Evolutionary conservation across 805 yeast species (phyloP), one percentile per base, ranked within the genome.

Genomic region (Kazachstania bromeliacearum): DNA sequence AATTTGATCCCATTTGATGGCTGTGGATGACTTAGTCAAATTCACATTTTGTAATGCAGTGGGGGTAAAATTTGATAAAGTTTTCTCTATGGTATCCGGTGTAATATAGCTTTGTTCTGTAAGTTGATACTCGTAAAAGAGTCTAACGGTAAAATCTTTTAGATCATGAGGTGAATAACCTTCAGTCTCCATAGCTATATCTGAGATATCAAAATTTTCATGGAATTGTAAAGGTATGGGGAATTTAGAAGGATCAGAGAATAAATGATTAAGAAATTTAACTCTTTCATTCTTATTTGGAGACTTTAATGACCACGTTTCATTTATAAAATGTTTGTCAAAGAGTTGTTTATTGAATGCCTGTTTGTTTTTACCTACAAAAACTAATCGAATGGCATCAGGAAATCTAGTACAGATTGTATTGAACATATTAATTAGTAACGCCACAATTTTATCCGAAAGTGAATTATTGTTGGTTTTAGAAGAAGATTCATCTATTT

Each of bases 91-190:
- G 7, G 21, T 28, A 9, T 25, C 19, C 4, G n/a, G 14, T 5
- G 28, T 24, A 4, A 30, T 22, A 10, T 15, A 5, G 6, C 1
- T n/a, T 1, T 14, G n/a, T 15, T 28, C 19, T 9, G 26, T 33
- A 4, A 45, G 31, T 27, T 45, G 49, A 16, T 42, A 40, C 34
- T 77, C 78, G 47, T 75, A 80, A 42, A 70, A 71, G 3, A 79
- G 72, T 45, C 94, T 68, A 43, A 84, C 95, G 22, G 74, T 68
- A 8, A 89, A 61, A 4, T 74, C 71, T 59, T 77, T 74, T 40
- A 89, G 54, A 55, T 89, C 98, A 18, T 77, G 75, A 0, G 96
- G 94, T 20, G 84, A 71, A 54, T 79, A 89, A 0, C 97, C 97
- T 48, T 89, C 97, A 0, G 95, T 82, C 36, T 79, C 89, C 25